Evolutionary conservation across 2,329 filamentous ascomycete genomes (phyloP), one percentile per base, ranked within the genome.

Genomic region (Cytospora chrysosperma): DNA sequence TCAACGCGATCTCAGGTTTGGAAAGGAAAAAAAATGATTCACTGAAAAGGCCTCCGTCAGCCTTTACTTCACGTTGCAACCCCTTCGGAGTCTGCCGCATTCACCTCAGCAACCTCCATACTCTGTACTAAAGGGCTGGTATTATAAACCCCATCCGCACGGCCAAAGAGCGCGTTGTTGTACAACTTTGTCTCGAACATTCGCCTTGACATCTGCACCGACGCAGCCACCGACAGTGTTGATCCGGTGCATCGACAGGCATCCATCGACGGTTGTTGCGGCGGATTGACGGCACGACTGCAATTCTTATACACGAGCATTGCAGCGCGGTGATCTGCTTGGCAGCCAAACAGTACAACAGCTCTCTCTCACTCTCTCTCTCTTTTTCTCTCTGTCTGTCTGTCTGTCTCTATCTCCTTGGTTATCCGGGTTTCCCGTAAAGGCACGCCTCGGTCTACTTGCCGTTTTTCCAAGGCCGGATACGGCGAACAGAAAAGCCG

Each of bases 131-230:
- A 47, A 52, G 27, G 21, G 43, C 7, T 53, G 26, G 50, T n/a
- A 30, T 28, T 49, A 49, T 9, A 10, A 52, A 21, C 28, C 28
- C 10, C 34, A 55, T 61, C 58, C 53, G 51, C 51, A 49, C 37
- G 58, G 58, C 58, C 40, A 52, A 60, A 43, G 43, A 21, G 27
- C n/a, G 26, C n/a, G 56, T 61, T 30, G 57, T 52, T n/a, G n/a
- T n/a, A 60, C 62, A 56, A 50, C 37, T 28, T 8, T 56, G 56
- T 56, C 62, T 34, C 56, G 47, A 64, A 60, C 49, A 37, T 40
- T 47, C 51, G n/a, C 37, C 51, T 51, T 64, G 62, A 64, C 62
- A 64, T 40, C 62, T 64, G 52, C 62, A 61, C 56, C 49, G 56
- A 56, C 40, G 52, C 56, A 64, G 62, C 32, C 61, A 55, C 52